phyloP scores from a whole-genome alignment of 495 filamentous ascomycete species.

The Hyaloscypha finlandica region DNA sequence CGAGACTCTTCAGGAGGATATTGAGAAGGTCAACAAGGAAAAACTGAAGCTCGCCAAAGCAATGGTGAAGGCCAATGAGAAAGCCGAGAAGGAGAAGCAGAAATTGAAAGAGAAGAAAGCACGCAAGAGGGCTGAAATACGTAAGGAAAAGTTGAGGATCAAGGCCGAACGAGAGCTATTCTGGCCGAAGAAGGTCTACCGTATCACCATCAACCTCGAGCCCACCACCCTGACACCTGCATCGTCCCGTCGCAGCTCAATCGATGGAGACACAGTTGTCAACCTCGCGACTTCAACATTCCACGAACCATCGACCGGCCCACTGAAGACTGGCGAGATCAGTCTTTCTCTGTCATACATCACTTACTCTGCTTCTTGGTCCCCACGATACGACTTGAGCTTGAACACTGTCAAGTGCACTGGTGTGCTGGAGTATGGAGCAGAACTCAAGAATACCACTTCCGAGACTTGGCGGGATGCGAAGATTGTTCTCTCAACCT shows the following conservation, averaged over 20 bases:
- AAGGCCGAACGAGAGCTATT: conserved; percentile 54
- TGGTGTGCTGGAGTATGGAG: conserved; percentile 61
- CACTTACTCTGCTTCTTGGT: conserved; percentile 62
- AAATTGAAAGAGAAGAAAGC: conserved; percentile 43
- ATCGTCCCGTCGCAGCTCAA: conserved; percentile 57
- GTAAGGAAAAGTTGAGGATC: conserved; percentile 51
- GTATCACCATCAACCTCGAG: conserved; percentile 60
- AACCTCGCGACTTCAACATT: conserved; percentile 27
- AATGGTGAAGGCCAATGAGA: conserved; percentile 42
- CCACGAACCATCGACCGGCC: conserved; percentile 26
- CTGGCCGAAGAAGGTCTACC: conserved; percentile 59
- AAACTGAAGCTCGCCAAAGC: conserved; percentile 32
- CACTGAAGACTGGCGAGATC: conserved; percentile 31
- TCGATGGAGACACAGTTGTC: conserved; percentile 42
- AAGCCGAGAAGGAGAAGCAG: conserved; percentile 38
- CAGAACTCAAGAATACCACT: conserved; percentile 63
- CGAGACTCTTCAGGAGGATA: conserved; percentile 42
- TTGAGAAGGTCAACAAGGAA: conserved; percentile 37
- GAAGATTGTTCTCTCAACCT: conserved; percentile 66
- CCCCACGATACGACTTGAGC: conserved; percentile 64
- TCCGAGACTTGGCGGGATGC: conserved; percentile 70
- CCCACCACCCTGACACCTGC: conserved; percentile 48
- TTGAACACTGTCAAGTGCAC: conserved; percentile 58
- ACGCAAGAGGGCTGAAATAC: conserved; percentile 43
- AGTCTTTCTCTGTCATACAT: conserved; percentile 64